A percentile compares a stretch with the other conserved stretches of the same genome.
Conservation (phyloP, 2,329 filamentous ascomycete species). For the Pestalotiopsis sp. region DNA sequence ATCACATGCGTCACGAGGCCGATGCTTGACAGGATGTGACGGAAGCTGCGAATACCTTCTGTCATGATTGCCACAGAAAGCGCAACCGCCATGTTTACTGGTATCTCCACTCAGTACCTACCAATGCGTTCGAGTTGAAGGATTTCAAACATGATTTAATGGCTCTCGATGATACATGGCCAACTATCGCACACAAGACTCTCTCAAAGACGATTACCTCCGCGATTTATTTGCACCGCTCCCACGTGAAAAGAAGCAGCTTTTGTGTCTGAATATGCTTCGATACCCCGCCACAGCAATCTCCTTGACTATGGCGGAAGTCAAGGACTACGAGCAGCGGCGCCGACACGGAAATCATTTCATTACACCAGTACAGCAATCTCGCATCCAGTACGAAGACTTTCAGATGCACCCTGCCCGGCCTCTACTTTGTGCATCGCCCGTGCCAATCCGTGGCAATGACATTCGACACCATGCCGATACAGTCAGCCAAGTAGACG, state of each 20-base stretch:
- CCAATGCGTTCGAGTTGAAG: neutral
- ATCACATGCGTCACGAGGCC: too few relatives aligned
- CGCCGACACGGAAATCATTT: conserved; percentile 36
- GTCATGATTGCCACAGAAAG: too few relatives aligned
- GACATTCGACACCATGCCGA: neutral
- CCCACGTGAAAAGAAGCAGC: neutral
- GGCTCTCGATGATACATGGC: neutral
- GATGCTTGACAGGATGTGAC: too few relatives aligned
- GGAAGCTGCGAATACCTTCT: too few relatives aligned
- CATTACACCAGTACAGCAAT: conserved; percentile 24
- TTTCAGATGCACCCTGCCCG: too few relatives aligned
- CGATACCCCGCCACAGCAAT: conserved; percentile 42
- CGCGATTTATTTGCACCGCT: neutral
- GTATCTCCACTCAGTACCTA: too few relatives aligned
- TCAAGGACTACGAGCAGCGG: conserved; percentile 40
- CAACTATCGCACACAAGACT: neutral
- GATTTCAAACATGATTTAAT: neutral
- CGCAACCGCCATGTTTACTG: too few relatives aligned
- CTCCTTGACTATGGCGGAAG: conserved; percentile 42
- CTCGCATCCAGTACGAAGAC: neutral
- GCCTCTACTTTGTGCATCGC: neutral
- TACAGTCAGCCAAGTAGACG: neutral
- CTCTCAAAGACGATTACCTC: neutral
- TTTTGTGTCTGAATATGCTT: conserved; percentile 36
- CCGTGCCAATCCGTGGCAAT: neutral